Conservation (phyloP, 805 yeast genomes). For the Kodamaea kaohsiungensis region DNA sequence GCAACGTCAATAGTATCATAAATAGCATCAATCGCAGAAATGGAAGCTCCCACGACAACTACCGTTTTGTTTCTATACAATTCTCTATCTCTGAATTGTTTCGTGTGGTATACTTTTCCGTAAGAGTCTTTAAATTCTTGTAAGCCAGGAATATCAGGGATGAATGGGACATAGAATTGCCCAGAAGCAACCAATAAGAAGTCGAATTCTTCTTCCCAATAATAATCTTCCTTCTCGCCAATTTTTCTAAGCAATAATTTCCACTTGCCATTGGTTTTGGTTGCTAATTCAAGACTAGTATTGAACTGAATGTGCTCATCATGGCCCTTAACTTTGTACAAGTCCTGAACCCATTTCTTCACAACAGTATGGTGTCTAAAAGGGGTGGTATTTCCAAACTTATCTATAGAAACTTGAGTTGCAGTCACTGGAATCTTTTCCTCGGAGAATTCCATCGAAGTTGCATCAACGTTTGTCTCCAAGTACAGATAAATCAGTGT, state of each 20-base stretch:
- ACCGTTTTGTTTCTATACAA: conserved; percentile 18
- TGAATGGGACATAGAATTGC: conserved; percentile 23
- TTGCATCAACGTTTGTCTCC: conserved; percentile 25
- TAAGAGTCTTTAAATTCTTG: conserved; percentile 14
- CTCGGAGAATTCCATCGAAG: conserved; percentile 23
- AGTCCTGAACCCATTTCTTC: conserved; percentile 20
- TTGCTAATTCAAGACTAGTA: conserved; percentile 30
- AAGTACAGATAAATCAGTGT: conserved; percentile 28
- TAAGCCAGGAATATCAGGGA: conserved; percentile 22
- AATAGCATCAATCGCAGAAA: conserved; percentile 18
- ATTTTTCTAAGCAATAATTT: conserved; percentile 16
- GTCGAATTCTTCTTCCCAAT: conserved; percentile 21
- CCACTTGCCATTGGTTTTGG: conserved; percentile 22
- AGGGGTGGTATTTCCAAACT: conserved; percentile 22
- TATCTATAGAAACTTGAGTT: conserved; percentile 13
- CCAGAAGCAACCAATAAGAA: conserved; percentile 22
- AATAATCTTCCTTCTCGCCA: conserved; percentile 15
- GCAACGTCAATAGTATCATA: conserved; percentile 22
- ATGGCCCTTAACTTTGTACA: conserved; percentile 21
- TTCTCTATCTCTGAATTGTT: conserved; percentile 18
- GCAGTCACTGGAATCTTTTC: conserved; percentile 20
- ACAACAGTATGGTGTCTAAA: conserved; percentile 20
- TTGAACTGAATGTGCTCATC: conserved; percentile 21
- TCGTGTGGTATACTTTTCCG: conserved; percentile 19
- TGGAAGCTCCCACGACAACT: conserved; percentile 22